A percentile compares a stretch with the other conserved stretches of the same genome.
Evolutionary conservation across 345 rosid genomes (phyloP).

Genomic region (Angophora floribunda): DNA sequence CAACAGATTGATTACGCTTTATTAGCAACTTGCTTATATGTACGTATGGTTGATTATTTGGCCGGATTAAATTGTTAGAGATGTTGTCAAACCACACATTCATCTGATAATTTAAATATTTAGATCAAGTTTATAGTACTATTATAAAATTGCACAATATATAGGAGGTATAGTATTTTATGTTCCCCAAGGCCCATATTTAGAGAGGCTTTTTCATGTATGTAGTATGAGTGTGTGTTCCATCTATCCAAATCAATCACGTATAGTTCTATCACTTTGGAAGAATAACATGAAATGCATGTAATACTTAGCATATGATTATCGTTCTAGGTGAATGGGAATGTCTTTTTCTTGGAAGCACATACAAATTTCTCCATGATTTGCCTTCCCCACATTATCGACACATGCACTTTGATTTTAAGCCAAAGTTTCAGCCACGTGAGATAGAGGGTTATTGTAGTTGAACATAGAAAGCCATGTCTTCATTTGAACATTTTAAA

Average conservation of each 20-base stretch:
- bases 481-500: neutral
- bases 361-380: neutral
- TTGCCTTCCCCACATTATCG: neutral
- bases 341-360: neutral
- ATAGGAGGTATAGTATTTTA: neutral
- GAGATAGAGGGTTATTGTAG: neutral
- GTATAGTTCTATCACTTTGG: neutral
- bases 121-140: neutral
- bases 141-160: neutral
- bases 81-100: neutral
- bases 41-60: neutral
- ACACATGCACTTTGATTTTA: neutral
- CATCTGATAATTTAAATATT: neutral
- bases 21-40: neutral
- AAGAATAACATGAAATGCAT: neutral
- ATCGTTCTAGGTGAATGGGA: neutral
- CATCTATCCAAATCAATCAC: neutral
- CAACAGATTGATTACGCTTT: neutral
- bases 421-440: neutral
- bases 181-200: neutral
- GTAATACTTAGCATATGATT: neutral
- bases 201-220: neutral
- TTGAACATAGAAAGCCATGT: neutral
- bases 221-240: accelerated
- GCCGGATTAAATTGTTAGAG: neutral